Percentiles rank a stretch among this genome's conserved stretches.
Evolutionary conservation across 2,329 filamentous ascomycete genomes (phyloP).

Genomic region (Alternaria incomplexa): DNA sequence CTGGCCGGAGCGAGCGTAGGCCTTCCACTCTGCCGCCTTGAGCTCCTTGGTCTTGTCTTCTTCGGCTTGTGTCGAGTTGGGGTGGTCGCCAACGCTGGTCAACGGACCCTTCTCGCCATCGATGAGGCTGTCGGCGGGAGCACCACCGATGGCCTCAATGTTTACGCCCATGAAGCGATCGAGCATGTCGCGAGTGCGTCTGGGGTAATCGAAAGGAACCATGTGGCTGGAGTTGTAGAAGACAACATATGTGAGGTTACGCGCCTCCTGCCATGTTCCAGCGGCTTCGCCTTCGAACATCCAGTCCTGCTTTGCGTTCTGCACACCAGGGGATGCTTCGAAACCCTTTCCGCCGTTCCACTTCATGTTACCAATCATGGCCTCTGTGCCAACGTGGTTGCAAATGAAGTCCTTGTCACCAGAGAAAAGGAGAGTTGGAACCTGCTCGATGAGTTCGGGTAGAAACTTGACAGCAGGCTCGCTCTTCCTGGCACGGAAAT

Average conservation of each 20-base stretch:
- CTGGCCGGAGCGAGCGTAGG: slow-evolving; percentile 87
- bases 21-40: slow-evolving; percentile 85
- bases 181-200: slow-evolving; percentile 91
- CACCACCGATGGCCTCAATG: slow-evolving; percentile 84
- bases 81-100: slow-evolving; percentile 76
- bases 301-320: slow-evolving; percentile 93
- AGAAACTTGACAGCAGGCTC: slow-evolving; percentile 75
- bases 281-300: slow-evolving; percentile 86
- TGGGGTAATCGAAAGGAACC: slow-evolving; percentile 93
- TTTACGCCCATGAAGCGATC: slow-evolving; percentile 95
- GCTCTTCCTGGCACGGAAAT: slow-evolving; percentile 75
- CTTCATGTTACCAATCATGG: slow-evolving; percentile 84
- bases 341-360: slow-evolving; percentile 95
- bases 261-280: slow-evolving; percentile 91
- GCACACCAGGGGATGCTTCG: slow-evolving; percentile 82
- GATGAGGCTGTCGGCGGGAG: slow-evolving; percentile 77
- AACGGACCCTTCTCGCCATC: slow-evolving; percentile 84
- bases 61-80: slow-evolving; percentile 71
- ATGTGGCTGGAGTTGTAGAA: slow-evolving; percentile 98
- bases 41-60: slow-evolving; percentile 74
- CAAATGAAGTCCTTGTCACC: slow-evolving; percentile 95
- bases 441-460: slow-evolving; percentile 75
- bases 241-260: slow-evolving; percentile 93
- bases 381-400: slow-evolving; percentile 94
- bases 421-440: slow-evolving; percentile 87